Evolutionary conservation across 805 yeast species (phyloP), one percentile per base, ranked within the genome.

Genomic region (Spencermartinsiella europaea): DNA sequence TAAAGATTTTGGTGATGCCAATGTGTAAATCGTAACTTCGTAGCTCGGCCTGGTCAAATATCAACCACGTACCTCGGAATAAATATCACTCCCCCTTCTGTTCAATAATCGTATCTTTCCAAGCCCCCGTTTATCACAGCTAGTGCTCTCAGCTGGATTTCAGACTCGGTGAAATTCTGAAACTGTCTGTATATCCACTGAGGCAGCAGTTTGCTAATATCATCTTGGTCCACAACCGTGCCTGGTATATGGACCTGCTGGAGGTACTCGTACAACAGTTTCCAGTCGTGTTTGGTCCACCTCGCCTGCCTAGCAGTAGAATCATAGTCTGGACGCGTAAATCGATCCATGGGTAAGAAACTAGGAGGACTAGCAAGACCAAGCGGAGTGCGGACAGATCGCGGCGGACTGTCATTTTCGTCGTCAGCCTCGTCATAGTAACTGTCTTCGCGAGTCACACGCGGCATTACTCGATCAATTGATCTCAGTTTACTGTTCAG

Each of bases 281-380:
- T 36, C 53, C 53, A 50, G 35, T 50, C 45, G 14, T 40, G 16
- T 8, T 34, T 22, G 7, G 46, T 41, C 53, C 53, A 50, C 17
- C 17, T 5, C 19, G 5, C 14, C n/a, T n/a, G n/a, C n/a, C n/a
- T n/a, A n/a, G n/a, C n/a, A n/a, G n/a, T n/a, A n/a, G n/a, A n/a
- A n/a, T n/a, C n/a, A n/a, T n/a, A n/a, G 40, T 12, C 36, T 27
- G 12, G 20, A 17, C 17, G 40, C 22, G 7, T 7, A 7, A 7
- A 12, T 7, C 7, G 7, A 12, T 25, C 31, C 12, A 12, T 12
- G 10, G 31, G 31, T 12, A 25, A 12, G 31, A 25, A 25, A 12
- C 12, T 25, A 25, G 31, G 31, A 7, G 31, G 31, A 25, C 31
- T 25, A 12, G 31, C 31, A 7, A 25, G 31, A 7, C 10, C 12